Conservation (phyloP, 2,329 filamentous ascomycete species). For the Pezicula neosporulosa region DNA sequence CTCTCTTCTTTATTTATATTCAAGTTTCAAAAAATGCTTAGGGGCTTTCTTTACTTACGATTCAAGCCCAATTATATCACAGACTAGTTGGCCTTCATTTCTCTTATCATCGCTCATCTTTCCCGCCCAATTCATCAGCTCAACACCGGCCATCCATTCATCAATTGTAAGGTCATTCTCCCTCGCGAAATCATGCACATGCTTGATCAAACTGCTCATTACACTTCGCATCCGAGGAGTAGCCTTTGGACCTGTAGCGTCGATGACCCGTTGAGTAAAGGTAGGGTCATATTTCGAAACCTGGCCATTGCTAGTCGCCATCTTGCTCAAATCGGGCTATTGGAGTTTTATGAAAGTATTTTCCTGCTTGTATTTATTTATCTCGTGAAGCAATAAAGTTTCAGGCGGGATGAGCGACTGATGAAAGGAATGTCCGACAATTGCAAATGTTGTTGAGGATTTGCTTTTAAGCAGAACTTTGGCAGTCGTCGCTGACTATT, state of each 20-base stretch:
- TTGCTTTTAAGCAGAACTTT: too few relatives aligned
- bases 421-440: too few relatives aligned
- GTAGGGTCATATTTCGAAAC: constrained; percentile 22
- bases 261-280: constrained; percentile 73
- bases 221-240: constrained; percentile 65
- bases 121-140: constrained; percentile 67
- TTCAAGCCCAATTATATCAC: constrained; percentile 72
- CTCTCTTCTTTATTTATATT: not conserved
- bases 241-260: constrained; percentile 70
- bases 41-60: constrained; percentile 35
- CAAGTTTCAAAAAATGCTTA: not conserved
- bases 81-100: constrained; percentile 72
- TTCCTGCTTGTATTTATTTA: too few relatives aligned
- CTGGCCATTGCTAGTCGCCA: not conserved
- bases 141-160: constrained; percentile 73
- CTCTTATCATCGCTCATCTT: constrained; percentile 65
- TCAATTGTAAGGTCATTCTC: constrained; percentile 77
- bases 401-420: too few relatives aligned
- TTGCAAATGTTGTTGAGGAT: too few relatives aligned
- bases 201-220: constrained; percentile 64
- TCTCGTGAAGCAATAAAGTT: too few relatives aligned
- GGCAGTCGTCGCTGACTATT: not conserved
- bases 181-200: constrained; percentile 78
- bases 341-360: too few relatives aligned
- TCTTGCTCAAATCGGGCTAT: not conserved